Conservation (phyloP, 139 green algal genomes). For the Zygnema circumcarinatum region DNA sequence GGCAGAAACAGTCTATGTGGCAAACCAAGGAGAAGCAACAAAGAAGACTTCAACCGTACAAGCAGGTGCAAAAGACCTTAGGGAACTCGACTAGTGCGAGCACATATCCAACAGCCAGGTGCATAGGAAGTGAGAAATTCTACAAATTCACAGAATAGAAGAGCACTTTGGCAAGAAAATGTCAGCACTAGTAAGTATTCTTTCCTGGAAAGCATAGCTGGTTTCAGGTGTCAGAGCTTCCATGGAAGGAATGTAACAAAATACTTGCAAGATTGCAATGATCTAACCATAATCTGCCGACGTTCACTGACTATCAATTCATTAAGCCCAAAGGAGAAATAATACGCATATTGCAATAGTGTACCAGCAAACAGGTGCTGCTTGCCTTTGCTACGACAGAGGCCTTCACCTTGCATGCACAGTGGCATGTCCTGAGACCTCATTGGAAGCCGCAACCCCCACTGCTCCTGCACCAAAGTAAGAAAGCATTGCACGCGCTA, state of each 20-base stretch:
- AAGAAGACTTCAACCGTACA: neutral
- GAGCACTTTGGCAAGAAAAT: too few relatives aligned
- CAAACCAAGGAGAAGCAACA: neutral
- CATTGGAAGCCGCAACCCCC: neutral
- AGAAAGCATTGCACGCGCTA: neutral
- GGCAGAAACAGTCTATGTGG: neutral
- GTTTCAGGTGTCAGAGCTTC: too few relatives aligned
- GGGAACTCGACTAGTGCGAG: neutral
- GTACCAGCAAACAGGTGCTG: too few relatives aligned
- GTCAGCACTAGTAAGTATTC: too few relatives aligned
- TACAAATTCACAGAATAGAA: neutral
- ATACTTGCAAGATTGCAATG: neutral
- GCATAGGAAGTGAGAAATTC: neutral
- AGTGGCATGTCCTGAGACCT: neutral
- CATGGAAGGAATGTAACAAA: too few relatives aligned
- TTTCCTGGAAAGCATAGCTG: too few relatives aligned
- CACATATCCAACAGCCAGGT: neutral
- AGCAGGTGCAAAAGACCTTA: neutral
- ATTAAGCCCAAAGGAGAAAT: neutral
- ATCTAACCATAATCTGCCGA: neutral
- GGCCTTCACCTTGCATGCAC: neutral
- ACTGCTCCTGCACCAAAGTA: neutral
- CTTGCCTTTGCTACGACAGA: too few relatives aligned
- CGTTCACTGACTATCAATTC: neutral
- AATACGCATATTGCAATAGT: neutral